These are phyloP conservation scores for Diplotaxis tenuifolia DNA, from an alignment of 345 rosid species.

Conservation along the genomic window DNA sequence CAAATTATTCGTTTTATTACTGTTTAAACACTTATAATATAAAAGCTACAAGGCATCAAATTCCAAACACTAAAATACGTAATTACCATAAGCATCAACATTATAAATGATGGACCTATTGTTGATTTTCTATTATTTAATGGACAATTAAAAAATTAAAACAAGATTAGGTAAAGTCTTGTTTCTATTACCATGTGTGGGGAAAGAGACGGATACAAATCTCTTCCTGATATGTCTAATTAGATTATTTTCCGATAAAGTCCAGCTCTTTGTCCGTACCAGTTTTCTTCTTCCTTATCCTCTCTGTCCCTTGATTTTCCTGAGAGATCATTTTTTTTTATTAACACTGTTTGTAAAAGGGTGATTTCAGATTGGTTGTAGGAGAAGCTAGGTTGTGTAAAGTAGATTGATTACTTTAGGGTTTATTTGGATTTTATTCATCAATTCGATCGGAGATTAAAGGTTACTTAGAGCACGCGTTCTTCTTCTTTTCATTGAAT, in stretches of 20 bases:
- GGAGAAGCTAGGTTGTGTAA: no score
- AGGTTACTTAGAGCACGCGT: background rate
- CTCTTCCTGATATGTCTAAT: background rate
- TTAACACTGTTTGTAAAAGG: background rate
- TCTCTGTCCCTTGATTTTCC: background rate
- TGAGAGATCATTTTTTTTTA: background rate
- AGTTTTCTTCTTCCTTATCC: background rate
- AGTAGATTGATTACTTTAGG: background rate
- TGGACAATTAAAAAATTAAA: background rate
- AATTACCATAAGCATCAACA: background rate
- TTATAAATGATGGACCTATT: background rate
- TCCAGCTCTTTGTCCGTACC: slow-evolving; percentile 6
- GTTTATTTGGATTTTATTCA: slow-evolving; percentile 7
- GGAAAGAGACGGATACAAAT: background rate
- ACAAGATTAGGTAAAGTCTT: background rate
- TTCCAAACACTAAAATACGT: background rate
- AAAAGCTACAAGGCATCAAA: background rate
- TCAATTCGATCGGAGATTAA: background rate
- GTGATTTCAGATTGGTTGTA: no score
- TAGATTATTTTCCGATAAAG: background rate
- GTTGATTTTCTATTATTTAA: background rate
- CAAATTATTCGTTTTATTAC: background rate
- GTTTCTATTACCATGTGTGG: background rate
- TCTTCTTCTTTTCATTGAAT: background rate
- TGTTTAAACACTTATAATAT: background rate